Evolutionary conservation across 108 stramenopile genomes (phyloP).

Genomic region (Pseudonitzschia multiseries): DNA sequence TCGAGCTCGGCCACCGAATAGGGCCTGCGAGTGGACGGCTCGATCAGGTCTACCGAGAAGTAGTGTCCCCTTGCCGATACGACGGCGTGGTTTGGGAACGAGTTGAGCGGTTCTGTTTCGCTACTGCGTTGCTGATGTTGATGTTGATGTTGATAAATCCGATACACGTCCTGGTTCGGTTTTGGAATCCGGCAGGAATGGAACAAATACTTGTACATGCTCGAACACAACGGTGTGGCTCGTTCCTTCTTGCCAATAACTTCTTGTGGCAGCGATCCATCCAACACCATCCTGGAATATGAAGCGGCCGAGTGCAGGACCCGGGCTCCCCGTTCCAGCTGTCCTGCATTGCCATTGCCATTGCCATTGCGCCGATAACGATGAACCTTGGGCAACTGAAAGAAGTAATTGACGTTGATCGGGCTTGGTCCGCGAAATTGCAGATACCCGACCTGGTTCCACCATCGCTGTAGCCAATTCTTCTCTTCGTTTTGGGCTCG

Average conservation of each 20-base stretch:
- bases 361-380: too few relatives aligned
- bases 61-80: conserved; percentile 59
- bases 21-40: conserved; percentile 22
- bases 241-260: conserved; percentile 33
- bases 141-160: conserved; percentile 27
- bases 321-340: conserved; percentile 40
- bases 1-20: conserved; percentile 49
- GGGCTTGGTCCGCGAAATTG: conserved; percentile 66
- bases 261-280: conserved; percentile 35
- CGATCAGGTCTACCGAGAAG: conserved; percentile 54
- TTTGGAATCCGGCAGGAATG: conserved; percentile 63
- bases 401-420: conserved; percentile 68
- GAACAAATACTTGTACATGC: conserved; percentile 75
- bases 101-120: not conserved
- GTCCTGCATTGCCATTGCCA: too few relatives aligned
- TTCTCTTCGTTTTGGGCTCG: conserved; percentile 37
- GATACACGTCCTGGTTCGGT: conserved; percentile 45
- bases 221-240: conserved; percentile 36
- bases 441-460: conserved; percentile 61
- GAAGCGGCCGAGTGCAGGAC: conserved; percentile 31
- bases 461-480: conserved; percentile 67
- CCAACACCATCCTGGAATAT: conserved; percentile 29
- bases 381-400: conserved; percentile 54
- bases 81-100: conserved; percentile 49
- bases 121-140: conserved; percentile 25